Conservation (phyloP, 2,329 filamentous ascomycete species). For the Claviceps sp. region DNA sequence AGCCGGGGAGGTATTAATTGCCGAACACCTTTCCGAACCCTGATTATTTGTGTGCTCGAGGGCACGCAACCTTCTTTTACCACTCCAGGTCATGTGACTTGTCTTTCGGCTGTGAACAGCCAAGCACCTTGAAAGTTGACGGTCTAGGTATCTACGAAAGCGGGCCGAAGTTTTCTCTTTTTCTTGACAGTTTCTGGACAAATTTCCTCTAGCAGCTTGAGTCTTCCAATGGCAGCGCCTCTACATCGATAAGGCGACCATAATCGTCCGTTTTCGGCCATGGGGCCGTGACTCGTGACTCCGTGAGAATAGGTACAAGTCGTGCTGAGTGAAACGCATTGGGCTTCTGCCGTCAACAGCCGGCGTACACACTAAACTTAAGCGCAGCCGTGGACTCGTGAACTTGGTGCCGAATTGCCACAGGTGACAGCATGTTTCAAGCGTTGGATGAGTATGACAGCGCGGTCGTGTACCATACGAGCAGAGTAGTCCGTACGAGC, state of each 20-base stretch:
- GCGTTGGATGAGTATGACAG: no score
- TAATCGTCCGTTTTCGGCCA: background rate
- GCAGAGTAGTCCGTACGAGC: background rate
- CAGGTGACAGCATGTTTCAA: no score
- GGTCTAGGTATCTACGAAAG: background rate
- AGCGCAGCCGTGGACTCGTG: no score
- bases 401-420: no score
- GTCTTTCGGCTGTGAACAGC: background rate
- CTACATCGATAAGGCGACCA: no score
- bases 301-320: background rate
- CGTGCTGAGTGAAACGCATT: no score
- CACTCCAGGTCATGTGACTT: conserved; percentile 1
- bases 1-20: background rate
- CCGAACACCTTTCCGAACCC: background rate
- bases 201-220: no score
- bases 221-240: no score
- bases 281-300: background rate
- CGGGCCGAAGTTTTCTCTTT: background rate
- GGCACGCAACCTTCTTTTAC: background rate
- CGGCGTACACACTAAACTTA: no score
- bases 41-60: background rate
- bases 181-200: background rate
- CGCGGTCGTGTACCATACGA: no score
- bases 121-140: conserved; percentile 3
- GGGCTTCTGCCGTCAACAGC: no score